A percentile compares a stretch with the other conserved stretches of the same genome.
These are phyloP conservation scores for Scedosporium aurantiacum DNA, from an alignment of 2,329 filamentous ascomycete genomes.

Conservation along the genomic window DNA sequence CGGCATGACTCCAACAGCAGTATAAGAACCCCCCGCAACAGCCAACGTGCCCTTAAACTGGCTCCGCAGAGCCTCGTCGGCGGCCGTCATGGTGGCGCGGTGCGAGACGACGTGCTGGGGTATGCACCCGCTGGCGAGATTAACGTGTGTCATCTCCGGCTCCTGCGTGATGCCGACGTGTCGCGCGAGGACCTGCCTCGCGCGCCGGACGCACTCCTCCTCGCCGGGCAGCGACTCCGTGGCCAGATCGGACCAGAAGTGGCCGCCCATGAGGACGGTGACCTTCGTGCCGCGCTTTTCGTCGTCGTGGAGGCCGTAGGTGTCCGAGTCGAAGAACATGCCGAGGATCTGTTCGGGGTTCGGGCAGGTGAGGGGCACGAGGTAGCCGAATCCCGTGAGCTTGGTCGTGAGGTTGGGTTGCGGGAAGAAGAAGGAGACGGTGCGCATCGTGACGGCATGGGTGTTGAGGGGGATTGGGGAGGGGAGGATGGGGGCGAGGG, in stretches of 20 bases:
- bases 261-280: slow-evolving; percentile 89
- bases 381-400: slow-evolving; percentile 73
- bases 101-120: slow-evolving; percentile 86
- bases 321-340: slow-evolving; percentile 81
- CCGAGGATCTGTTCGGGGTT: slow-evolving; percentile 80
- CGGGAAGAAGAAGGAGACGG: slow-evolving; percentile 80
- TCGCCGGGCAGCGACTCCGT: slow-evolving; percentile 37
- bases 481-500: slow-evolving; percentile 20
- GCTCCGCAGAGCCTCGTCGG: slow-evolving; percentile 41
- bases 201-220: slow-evolving; percentile 57
- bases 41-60: slow-evolving; percentile 53
- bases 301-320: slow-evolving; percentile 37
- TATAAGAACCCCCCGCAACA: slow-evolving; percentile 49
- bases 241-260: slow-evolving; percentile 55
- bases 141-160: slow-evolving; percentile 50
- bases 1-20: slow-evolving; percentile 37
- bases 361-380: slow-evolving; percentile 68
- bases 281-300: slow-evolving; percentile 63
- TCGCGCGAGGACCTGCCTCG: slow-evolving; percentile 55
- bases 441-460: slow-evolving; percentile 71
- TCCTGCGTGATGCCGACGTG: slow-evolving; percentile 44
- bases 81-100: slow-evolving; percentile 43
- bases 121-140: slow-evolving; percentile 59
- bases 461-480: slow-evolving; percentile 40
- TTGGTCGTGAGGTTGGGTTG: slow-evolving; percentile 49